phyloP scores from a whole-genome alignment of 441 rosid genomes.

The Populus hybrid region DNA sequence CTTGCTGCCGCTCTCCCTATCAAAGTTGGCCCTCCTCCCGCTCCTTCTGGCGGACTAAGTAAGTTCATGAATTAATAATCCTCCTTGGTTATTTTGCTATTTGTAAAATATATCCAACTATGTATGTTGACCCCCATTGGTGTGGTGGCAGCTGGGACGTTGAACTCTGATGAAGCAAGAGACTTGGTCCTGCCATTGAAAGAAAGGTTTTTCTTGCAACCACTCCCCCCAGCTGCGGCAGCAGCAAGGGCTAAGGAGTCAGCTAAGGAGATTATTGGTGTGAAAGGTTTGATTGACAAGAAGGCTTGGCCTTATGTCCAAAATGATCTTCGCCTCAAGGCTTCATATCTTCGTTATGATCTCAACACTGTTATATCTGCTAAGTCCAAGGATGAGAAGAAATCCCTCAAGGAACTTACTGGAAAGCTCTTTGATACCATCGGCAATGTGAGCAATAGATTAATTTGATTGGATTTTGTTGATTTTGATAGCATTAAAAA shows the following conservation, averaged over 20 bases:
- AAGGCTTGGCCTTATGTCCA: slow-evolving; percentile 99
- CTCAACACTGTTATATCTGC: too few relatives aligned
- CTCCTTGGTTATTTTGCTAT: neutral
- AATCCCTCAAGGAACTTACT: too few relatives aligned
- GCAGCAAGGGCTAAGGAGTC: slow-evolving; percentile 86
- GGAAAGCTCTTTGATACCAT: too few relatives aligned
- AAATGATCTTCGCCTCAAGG: too few relatives aligned
- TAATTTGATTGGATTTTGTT: too few relatives aligned
- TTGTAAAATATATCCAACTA: too few relatives aligned
- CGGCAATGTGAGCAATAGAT: too few relatives aligned
- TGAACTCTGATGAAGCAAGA: slow-evolving; percentile 81
- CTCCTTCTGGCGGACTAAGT: slow-evolving; percentile 92
- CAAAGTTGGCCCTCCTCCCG: slow-evolving; percentile 83
- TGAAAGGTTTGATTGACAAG: slow-evolving; percentile 77
- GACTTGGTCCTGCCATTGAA: slow-evolving; percentile 56
- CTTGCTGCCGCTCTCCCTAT: slow-evolving; percentile 71
- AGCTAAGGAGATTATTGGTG: slow-evolving; percentile 74
- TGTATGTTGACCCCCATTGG: too few relatives aligned
- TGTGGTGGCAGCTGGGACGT: slow-evolving; percentile 73
- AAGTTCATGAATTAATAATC: slow-evolving; percentile 35
- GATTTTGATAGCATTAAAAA: too few relatives aligned
- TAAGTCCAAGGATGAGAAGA: too few relatives aligned
- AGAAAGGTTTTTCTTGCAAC: slow-evolving; percentile 75
- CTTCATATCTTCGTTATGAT: too few relatives aligned
- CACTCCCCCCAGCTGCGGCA: slow-evolving; percentile 63